These are phyloP conservation scores for Beauveria australis DNA, from an alignment of 2,329 filamentous ascomycete species.

Conservation along the genomic window DNA sequence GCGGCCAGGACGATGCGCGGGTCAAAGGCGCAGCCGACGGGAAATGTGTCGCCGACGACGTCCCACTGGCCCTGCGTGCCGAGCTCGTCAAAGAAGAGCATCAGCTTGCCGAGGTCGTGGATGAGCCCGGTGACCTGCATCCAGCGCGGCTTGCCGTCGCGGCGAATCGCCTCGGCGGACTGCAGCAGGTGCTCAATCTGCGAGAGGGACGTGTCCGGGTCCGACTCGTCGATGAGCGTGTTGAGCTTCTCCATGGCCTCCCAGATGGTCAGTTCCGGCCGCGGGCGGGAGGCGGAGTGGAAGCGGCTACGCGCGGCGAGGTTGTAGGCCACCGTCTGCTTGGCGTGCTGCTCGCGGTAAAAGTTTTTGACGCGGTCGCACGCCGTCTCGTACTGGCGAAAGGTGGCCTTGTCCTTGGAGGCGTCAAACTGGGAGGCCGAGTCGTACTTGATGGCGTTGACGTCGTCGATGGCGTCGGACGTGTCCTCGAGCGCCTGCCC, in stretches of 20 bases:
- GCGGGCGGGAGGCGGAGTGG: conserved; percentile 49
- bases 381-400: conserved; percentile 76
- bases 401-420: conserved; percentile 70
- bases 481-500: conserved; percentile 36
- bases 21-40: conserved; percentile 68
- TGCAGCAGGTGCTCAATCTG: conserved; percentile 90
- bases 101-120: conserved; percentile 72
- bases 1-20: conserved; percentile 71
- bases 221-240: conserved; percentile 81
- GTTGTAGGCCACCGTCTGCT: conserved; percentile 79
- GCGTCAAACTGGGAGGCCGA: conserved; percentile 58
- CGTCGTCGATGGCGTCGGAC: conserved; percentile 41
- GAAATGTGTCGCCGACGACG: conserved; percentile 81
- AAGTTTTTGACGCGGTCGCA: conserved; percentile 81
- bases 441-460: conserved; percentile 46
- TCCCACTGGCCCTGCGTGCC: conserved; percentile 82
- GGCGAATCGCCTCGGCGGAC: conserved; percentile 79
- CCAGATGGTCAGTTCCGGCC: conserved; percentile 77
- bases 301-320: conserved; percentile 59
- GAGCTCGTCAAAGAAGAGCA: conserved; percentile 62
- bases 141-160: conserved; percentile 75
- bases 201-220: conserved; percentile 78
- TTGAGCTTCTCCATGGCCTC: conserved; percentile 89
- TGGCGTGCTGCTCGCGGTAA: conserved; percentile 64
- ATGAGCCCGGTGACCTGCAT: conserved; percentile 73